Evolutionary conservation across 2,329 filamentous ascomycete genomes (phyloP), one percentile per base, ranked within the genome.

Genomic region (Chrysosporium queenslandicum): DNA sequence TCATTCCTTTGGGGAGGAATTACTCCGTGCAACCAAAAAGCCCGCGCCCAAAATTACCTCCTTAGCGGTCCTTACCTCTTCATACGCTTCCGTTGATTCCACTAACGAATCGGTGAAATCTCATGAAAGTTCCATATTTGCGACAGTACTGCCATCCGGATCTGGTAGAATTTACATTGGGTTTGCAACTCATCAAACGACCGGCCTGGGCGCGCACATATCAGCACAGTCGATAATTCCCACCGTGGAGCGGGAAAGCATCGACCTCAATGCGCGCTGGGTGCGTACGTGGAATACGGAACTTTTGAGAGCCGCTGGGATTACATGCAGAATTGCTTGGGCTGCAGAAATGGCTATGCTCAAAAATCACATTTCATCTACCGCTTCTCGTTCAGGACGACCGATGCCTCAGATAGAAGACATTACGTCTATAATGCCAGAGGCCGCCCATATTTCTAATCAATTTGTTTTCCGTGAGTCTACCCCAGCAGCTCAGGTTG

Each of bases 141-240:
- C 86, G 1, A 92, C 90, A 1, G 90, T 98, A 0, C 71, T 97
- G 4, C 92, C 92, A 2, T 88, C 80, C 53, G 94, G 89, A 66
- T 86, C 87, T 60, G 92, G 92, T 5, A 83, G 87, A 50, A 86
- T 98, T 51, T 98, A 97, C 63, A 98, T 98, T 63, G 92, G 92
- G 0, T 98, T 98, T 64, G 91, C 92, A 2, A 98, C 92, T 1
- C 90, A 91, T 60, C 92, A 98, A 71, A 98, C 92, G 0, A 98
- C 94, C 0, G 92, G 91, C 51, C 82, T 91, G 25, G 86, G 91
- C 14, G 86, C 94, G 65, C 92, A 98, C 67, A 86, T 98, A 27
- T 97, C 91, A 11, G 92, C 92, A 0, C 92, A 90, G 1, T 96
- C 91, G 0, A 83, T 98, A 12, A 98, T 98, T 53, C 92, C 92